Percentiles rank a stretch among this genome's conserved stretches.
phyloP scores from a whole-genome alignment of 2,329 filamentous ascomycete genomes.

The Nemania sp. region DNA sequence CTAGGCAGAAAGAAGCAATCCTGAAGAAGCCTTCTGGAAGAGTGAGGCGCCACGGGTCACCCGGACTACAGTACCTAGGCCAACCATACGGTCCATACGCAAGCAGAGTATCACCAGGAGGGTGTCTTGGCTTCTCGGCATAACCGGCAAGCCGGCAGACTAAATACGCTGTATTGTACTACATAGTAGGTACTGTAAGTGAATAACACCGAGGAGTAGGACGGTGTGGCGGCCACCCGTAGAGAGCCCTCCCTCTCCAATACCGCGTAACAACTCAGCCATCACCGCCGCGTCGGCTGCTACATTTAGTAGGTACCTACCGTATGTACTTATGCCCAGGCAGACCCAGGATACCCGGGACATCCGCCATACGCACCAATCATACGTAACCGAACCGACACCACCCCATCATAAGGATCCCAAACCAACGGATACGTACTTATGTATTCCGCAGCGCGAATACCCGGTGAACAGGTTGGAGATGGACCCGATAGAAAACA shows the following conservation, averaged over 20 bases:
- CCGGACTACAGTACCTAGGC: too few relatives aligned
- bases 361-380: neutral
- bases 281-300: too few relatives aligned
- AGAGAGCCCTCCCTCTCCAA: neutral
- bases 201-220: constrained; percentile 15
- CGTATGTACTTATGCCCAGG: too few relatives aligned
- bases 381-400: neutral
- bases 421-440: neutral
- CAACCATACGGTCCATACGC: too few relatives aligned
- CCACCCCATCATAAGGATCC: neutral
- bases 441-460: constrained; percentile 4
- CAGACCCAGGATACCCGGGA: constrained; percentile 2
- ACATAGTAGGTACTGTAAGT: too few relatives aligned
- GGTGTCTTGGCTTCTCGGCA: constrained; percentile 22
- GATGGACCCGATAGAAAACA: constrained; percentile 8
- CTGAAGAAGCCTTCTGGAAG: constrained; percentile 38
- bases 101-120: neutral
- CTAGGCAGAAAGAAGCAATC: constrained; percentile 36
- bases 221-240: neutral
- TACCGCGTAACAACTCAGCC: neutral
- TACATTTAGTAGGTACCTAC: too few relatives aligned
- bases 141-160: constrained; percentile 22
- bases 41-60: neutral
- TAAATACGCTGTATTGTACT: too few relatives aligned
- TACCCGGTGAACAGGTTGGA: neutral